phyloP scores from a whole-genome alignment of 1,284 basidiomycete species.

The Pisolithus thermaeus region DNA sequence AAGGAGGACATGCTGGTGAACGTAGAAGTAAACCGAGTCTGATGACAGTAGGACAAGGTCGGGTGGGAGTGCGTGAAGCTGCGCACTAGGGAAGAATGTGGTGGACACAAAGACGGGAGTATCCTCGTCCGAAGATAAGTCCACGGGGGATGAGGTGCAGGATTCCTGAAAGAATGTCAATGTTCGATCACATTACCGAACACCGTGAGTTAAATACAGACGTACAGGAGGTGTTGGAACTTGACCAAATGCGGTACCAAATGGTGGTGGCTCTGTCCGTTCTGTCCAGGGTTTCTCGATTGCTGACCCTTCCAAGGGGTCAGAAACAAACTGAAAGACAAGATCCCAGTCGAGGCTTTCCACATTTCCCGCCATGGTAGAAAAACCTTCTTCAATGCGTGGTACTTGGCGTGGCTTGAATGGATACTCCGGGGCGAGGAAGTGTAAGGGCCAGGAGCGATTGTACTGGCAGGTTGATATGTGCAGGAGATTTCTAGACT shows the following conservation, averaged over 20 bases:
- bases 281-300: conserved; percentile 32
- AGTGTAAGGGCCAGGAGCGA: neutral
- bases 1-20: conserved; percentile 47
- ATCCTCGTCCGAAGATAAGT: conserved; percentile 33
- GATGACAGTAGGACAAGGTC: conserved; percentile 62
- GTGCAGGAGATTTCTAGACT: neutral
- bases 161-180: conserved; percentile 35
- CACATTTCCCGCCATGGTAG: conserved; percentile 21
- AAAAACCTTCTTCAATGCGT: too few species aligned
- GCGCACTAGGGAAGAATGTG: conserved; percentile 67
- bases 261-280: conserved; percentile 1
- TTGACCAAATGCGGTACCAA: conserved; percentile 29
- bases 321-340: conserved; percentile 57
- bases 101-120: conserved; percentile 70
- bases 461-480: too few species aligned
- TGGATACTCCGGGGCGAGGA: neutral
- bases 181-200: conserved; percentile 3
- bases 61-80: conserved; percentile 45
- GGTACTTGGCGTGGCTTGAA: too few species aligned
- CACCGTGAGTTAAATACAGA: conserved; percentile 7
- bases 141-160: conserved; percentile 42
- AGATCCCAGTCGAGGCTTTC: conserved; percentile 55
- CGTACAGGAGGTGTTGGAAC: conserved; percentile 65
- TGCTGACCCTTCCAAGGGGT: conserved; percentile 39
- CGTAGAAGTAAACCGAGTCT: conserved; percentile 75